Evolutionary conservation across 306 rosid genomes (phyloP), one percentile per base, ranked within the genome.

Genomic region (Dalbergia cochinchinensis): DNA sequence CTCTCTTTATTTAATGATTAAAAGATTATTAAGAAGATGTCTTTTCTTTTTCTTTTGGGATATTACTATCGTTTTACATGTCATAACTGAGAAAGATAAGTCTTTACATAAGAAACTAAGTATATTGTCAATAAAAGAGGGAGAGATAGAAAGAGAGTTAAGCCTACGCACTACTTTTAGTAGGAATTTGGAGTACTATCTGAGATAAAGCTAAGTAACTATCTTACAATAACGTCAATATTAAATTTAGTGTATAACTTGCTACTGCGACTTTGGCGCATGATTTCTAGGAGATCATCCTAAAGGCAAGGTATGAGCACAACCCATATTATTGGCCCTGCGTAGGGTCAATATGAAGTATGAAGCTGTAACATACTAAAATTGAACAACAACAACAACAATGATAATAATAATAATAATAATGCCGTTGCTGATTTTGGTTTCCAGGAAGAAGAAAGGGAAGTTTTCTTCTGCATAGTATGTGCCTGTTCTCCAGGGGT

Each of bases 171-270:
- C 11, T 19, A 66, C 72, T n/a, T 51, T 34, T 18, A 47, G 41
- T 13, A 70, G 10, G 39, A 70, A 50, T 7, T 50, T 37, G 20
- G 19, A 13, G 57, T 15, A 14, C 33, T 51, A 5, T 37, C 11
- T 50, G 2, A 26, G 61, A 69, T 26, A 47, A 48, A 26, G 74
- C 22, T 12, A 48, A 65, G 71, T 26, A 50, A 31, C 6, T 7
- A 33, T 68, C 31, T 16, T n/a, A 41, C 26, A 22, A 34, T 53
- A 34, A 35, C 63, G 16, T 71, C 15, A 10, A 71, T 71, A 33
- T 54, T 71, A 39, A 73, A 73, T 73, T 74, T 39, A 58, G 42
- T 7, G 58, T 15, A 33, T 15, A 75, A 13, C 45, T 76, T 50
- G 63, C 20, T 44, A 50, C 9, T 12, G 44, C 42, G 22, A 41